A percentile compares a stretch with the other conserved stretches of the same genome.
Conservation (phyloP, 2,329 filamentous ascomycete genomes). For the Teratosphaeria gauchensis region DNA sequence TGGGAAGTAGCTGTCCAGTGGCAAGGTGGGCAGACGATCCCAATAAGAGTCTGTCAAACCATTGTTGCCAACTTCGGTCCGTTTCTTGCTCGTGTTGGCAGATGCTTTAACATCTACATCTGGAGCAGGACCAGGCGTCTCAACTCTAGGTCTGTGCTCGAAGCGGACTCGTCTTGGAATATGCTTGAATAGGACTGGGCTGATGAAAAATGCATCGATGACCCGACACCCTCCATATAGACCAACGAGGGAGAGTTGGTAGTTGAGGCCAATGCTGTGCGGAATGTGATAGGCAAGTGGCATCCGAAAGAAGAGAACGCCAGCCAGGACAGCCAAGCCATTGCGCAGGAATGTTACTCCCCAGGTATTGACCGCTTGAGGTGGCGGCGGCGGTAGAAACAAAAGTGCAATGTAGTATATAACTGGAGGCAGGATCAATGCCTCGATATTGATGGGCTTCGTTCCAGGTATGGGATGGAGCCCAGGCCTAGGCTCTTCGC, state of each 20-base stretch:
- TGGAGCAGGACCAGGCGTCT: slow-evolving; percentile 22
- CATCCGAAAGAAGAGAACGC: slow-evolving; percentile 32
- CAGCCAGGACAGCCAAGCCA: slow-evolving; percentile 28
- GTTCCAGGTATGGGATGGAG: slow-evolving; percentile 34
- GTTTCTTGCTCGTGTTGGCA: slow-evolving; percentile 1
- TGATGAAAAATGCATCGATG: slow-evolving; percentile 36
- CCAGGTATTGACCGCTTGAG: slow-evolving; percentile 23
- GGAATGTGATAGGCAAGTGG: slow-evolving; percentile 35
- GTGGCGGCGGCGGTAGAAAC: slow-evolving; percentile 32
- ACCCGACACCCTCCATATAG: slow-evolving; percentile 34
- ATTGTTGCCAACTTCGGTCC: not conserved
- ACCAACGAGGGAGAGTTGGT: slow-evolving; percentile 35
- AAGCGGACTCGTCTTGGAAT: slow-evolving; percentile 35
- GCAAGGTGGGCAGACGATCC: slow-evolving; percentile 5
- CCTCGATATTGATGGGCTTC: slow-evolving; percentile 29
- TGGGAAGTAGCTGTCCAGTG: slow-evolving; percentile 6
- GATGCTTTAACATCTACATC: slow-evolving; percentile 8
- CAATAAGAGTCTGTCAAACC: not conserved
- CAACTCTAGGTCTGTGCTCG: slow-evolving; percentile 25
- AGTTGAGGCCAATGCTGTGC: slow-evolving; percentile 36
- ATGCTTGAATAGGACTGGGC: slow-evolving; percentile 31
- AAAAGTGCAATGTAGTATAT: slow-evolving; percentile 35
- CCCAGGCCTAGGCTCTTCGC: slow-evolving; percentile 26
- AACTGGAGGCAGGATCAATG: slow-evolving; percentile 31
- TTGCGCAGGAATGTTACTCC: slow-evolving; percentile 27